These are phyloP conservation scores for Aspergillus aculeatus DNA, from an alignment of 2,329 filamentous ascomycete genomes.

Conservation along the genomic window DNA sequence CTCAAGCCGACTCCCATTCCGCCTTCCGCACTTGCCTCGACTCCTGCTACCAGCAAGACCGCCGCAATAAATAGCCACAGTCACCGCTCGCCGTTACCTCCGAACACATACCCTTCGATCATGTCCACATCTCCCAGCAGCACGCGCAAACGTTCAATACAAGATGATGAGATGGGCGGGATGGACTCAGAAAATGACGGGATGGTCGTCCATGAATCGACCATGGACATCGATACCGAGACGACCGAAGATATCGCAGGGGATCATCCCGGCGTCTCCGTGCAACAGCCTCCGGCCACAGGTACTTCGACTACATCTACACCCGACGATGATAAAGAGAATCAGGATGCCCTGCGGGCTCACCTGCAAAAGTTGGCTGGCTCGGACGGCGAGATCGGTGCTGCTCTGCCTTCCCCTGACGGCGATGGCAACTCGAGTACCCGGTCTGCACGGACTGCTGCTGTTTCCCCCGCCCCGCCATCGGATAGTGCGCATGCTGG, in stretches of 20 bases:
- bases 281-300: not conserved
- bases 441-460: no score
- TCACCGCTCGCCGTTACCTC: conserved; percentile 20
- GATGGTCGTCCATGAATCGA: not conserved
- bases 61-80: conserved; percentile 3
- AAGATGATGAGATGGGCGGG: not conserved
- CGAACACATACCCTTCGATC: conserved; percentile 19
- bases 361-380: not conserved
- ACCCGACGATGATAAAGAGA: conserved; percentile 11
- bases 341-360: not conserved
- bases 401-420: not conserved
- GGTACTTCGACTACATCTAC: not conserved
- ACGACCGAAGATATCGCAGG: not conserved
- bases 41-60: conserved; percentile 18
- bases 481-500: conserved; percentile 9
- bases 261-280: not conserved
- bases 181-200: not conserved
- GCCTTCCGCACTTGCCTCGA: conserved; percentile 1
- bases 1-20: not conserved
- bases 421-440: not conserved
- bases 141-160: conserved; percentile 3
- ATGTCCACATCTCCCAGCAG: not conserved
- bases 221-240: not conserved
- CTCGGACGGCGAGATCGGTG: not conserved
- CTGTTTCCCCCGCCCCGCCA: not conserved